Evolutionary conservation across 257 asterid species (phyloP), one percentile per base, ranked within the genome.

Genomic region (Knoxia roxburghii): DNA sequence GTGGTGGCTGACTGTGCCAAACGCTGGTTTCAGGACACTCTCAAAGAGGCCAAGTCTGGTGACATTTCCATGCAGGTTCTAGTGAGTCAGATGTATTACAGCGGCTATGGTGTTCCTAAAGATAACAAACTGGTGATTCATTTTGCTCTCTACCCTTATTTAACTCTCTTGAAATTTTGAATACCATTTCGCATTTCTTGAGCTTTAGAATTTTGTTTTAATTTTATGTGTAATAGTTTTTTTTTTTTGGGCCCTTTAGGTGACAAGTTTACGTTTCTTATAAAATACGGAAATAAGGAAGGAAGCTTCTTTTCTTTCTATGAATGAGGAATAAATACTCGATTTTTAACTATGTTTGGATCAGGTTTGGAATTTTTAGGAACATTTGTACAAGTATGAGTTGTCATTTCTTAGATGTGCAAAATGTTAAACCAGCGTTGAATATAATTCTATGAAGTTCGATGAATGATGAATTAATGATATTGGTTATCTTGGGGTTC

Each of bases 1-100:
- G 97, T 88, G 84, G 99, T 94, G 75, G 77, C 89, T 48, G 96
- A 88, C 71, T 94, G 99, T 60, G 86, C 76, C 12, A 91, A 74
- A 76, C 83, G 96, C 73, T 94, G 99, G 97, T 94, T 94, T 72
- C 93, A 84, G 24, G 97, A 90, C 63, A 78, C 96, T 3, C 89
- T 94, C 54, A 87, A 86, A 82, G 97, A 94, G 76, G 99, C 99
- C 75, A 87, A 85, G 72, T 81, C 83, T 40, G 99, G 99, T 27
- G 95, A 90, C 60, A 70, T 61, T 45, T 72, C 77, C 57, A 94
- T 94, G 99, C 99, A 94, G 83, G 95, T 94, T 64, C 95, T 94
- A 58, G 95, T 88, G 67, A 96, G 96, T 61, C 97, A 94, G 97
- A 94, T 94, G 99, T 94, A 90, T 83, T 71, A 59, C 51, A 84